A percentile compares a stretch with the other conserved stretches of the same genome.
Evolutionary conservation across 2,329 filamentous ascomycete species (phyloP).

Genomic region (Fusarium aywerte): DNA sequence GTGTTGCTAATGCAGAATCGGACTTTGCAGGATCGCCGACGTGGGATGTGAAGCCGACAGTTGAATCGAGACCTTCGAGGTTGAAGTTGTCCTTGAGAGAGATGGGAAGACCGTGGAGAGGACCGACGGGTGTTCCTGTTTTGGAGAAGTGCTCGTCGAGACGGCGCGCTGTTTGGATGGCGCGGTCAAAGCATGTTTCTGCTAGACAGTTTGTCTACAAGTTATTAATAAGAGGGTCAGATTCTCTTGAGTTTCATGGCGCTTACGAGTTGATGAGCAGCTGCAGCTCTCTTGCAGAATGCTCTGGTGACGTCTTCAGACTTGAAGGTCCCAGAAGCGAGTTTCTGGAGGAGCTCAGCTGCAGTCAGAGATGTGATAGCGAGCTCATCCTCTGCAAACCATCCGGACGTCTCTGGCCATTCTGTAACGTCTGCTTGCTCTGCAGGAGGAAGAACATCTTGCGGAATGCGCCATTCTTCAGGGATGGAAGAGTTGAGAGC

Average conservation of each 20-base stretch:
- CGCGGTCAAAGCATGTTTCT: slow-evolving; percentile 66
- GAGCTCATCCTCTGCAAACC: slow-evolving; percentile 64
- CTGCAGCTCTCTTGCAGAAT: slow-evolving; percentile 64
- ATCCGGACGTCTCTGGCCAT: slow-evolving; percentile 67
- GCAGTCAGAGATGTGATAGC: slow-evolving; percentile 60
- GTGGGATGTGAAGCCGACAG: slow-evolving; percentile 71
- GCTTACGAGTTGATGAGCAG: slow-evolving; percentile 62
- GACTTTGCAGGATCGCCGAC: slow-evolving; percentile 65
- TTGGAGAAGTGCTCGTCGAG: slow-evolving; percentile 62
- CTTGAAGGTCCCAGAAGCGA: slow-evolving; percentile 52
- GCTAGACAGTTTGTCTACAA: slow-evolving; percentile 60
- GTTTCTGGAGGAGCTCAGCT: slow-evolving; percentile 48
- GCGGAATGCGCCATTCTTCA: slow-evolving; percentile 66
- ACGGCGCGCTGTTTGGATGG: slow-evolving; percentile 58
- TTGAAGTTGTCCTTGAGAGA: slow-evolving; percentile 80
- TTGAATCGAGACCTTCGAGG: slow-evolving; percentile 67
- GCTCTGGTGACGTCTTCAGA: slow-evolving; percentile 58
- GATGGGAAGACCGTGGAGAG: slow-evolving; percentile 72
- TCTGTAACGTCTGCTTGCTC: slow-evolving; percentile 62
- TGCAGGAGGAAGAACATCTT: slow-evolving; percentile 62
- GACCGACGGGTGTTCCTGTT: slow-evolving; percentile 63
- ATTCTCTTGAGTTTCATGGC: fast-evolving
- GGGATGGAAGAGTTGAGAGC: slow-evolving; percentile 60
- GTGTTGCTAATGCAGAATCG: slow-evolving; percentile 54
- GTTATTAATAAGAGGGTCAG: background rate